Percentiles rank a stretch among this genome's conserved stretches.
Conservation (phyloP, 1,284 basidiomycete species). For the Cyathus pygmaeus region DNA sequence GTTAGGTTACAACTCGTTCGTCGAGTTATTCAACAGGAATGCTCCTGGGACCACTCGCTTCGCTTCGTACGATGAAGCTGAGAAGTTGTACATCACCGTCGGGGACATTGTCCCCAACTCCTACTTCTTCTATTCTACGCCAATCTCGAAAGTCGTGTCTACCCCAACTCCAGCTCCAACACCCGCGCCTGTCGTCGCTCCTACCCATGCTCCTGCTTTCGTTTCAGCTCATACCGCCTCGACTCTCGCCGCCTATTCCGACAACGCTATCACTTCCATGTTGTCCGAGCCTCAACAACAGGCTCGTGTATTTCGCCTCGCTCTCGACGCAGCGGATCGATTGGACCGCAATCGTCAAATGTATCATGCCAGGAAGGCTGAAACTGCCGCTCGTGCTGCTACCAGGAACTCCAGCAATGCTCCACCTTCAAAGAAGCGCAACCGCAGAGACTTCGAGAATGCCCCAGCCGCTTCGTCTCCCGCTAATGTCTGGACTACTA, state of each 20-base stretch:
- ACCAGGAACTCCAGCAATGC: no score
- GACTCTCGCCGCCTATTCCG: neutral
- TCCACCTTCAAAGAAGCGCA: no score
- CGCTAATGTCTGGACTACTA: no score
- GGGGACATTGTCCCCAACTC: neutral
- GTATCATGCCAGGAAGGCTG: neutral
- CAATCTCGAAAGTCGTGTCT: no score
- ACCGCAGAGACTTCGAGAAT: no score
- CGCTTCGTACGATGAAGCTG: neutral
- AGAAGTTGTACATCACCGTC: neutral
- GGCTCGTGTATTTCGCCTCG: neutral
- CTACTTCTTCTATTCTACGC: neutral
- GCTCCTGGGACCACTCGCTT: neutral
- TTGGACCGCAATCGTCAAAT: neutral
- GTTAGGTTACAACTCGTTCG: neutral
- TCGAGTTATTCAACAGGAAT: neutral
- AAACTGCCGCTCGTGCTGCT: neutral
- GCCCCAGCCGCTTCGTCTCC: no score
- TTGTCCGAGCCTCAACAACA: neutral
- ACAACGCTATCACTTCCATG: neutral
- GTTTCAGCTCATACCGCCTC: no score
- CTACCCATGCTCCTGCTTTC: no score
- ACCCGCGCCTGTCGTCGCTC: no score
- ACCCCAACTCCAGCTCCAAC: no score
- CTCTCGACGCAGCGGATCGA: neutral